phyloP scores from a whole-genome alignment of 2,329 filamentous ascomycete genomes.

The Neoscytalidium dimidiatum region DNA sequence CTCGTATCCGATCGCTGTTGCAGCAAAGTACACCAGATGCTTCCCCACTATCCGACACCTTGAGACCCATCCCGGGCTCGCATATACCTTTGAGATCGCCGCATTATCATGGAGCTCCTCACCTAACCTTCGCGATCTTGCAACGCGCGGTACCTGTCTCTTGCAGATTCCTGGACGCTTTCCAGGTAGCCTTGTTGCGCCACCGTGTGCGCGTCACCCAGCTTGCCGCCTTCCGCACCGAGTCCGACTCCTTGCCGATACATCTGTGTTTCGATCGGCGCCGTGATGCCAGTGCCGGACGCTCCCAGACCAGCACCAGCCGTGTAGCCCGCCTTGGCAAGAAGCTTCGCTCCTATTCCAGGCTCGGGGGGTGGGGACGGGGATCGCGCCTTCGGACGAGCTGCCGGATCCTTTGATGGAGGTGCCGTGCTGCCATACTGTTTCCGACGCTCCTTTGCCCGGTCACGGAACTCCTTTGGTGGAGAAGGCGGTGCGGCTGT shows the following conservation, averaged over 20 bases:
- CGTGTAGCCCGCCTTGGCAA: constrained; percentile 74
- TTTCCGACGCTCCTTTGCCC: constrained; percentile 15
- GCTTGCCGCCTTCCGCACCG: constrained; percentile 68
- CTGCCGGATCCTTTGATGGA: constrained; percentile 27
- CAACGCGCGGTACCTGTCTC: constrained; percentile 50
- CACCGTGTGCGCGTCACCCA: constrained; percentile 67
- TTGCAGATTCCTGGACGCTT: constrained; percentile 65
- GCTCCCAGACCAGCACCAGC: constrained; percentile 66
- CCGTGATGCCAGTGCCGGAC: constrained; percentile 62
- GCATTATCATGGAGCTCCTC: background rate
- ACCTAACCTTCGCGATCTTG: background rate
- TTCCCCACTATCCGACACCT: background rate
- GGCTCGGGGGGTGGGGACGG: constrained; percentile 47
- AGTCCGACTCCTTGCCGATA: constrained; percentile 71
- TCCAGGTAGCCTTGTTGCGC: constrained; percentile 65
- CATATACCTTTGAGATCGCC: background rate
- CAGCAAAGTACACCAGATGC: background rate
- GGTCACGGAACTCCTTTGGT: constrained; percentile 12
- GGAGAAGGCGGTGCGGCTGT: background rate
- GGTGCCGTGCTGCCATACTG: constrained; percentile 6
- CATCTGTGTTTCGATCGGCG: constrained; percentile 64
- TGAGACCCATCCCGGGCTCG: background rate
- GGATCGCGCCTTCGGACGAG: constrained; percentile 32
- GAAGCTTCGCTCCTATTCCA: constrained; percentile 67
- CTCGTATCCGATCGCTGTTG: too few relatives aligned